Base-by-base conservation (phyloP, 352 stramenopile genomes). In the Pythium folliculosum region DNA sequence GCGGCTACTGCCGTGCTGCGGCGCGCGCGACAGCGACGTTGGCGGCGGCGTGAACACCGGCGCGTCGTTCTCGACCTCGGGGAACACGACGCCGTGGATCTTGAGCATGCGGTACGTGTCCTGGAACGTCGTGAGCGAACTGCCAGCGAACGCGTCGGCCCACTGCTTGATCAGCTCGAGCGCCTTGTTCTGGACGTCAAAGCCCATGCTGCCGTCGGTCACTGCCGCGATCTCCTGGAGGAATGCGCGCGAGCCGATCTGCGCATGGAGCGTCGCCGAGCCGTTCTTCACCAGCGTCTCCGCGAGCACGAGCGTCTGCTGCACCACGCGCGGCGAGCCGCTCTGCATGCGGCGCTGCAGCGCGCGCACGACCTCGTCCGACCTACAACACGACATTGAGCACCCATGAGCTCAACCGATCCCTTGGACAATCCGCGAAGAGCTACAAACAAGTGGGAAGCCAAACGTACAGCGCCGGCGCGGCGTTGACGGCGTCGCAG, bases 221-320 rank as follows among this genome's bases (percentile, higher is more conserved):
- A 95, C 72, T 37, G 77, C 81, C 5, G 82, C 82, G 25, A 95
- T 69, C 43, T 90, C 80, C 35, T 82, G 76, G 43, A 95, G 67
- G 63, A 94, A 95, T 14, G 65, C n/a, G 35, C 82, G 77, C 22
- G 76, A 78, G 3, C 63, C 84, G n/a, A 94, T 68, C 62, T 82
- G 80, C 35, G 70, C 57, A 61, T 93, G 82, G 16, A 94, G 69
- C 4, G 71, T 63, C 22, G 62, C 49, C n/a, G 84, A 78, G 8
- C 85, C 85, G 63, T 95, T 95, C 70, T 93, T 94, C 47, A 95
- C 83, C 32, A 92, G 38, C 17, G 84, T 89, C 57, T 94, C 88
- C 0, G 77, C 81, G 38, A 93, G 62, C 50, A 92, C 65, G 12
- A 95, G 70, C 64, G 88, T 69, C 49, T 86, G 69, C 3, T 90